phyloP scores from a whole-genome alignment of 2,329 filamentous ascomycete species.

The Ceratocystis alfenasii region DNA sequence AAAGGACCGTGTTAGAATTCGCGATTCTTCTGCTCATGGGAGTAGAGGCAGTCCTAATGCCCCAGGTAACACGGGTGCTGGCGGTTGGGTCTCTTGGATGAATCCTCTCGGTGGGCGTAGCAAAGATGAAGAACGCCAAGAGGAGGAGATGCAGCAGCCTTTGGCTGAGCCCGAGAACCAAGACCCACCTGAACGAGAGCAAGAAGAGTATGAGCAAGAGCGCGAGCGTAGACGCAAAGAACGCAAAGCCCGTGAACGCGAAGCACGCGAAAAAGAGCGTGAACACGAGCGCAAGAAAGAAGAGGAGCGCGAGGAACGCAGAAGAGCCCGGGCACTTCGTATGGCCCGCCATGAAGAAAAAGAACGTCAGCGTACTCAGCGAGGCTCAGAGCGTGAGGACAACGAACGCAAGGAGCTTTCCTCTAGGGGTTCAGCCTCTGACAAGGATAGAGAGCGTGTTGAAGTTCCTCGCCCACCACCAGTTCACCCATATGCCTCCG shows the following conservation, averaged over 20 bases:
- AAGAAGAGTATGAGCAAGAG: constrained; percentile 39
- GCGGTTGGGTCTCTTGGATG: constrained; percentile 54
- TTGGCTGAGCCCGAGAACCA: background rate
- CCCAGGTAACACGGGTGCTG: constrained; percentile 39
- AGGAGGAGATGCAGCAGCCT: constrained; percentile 33
- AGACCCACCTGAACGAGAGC: constrained; percentile 27
- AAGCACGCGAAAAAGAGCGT: constrained; percentile 37
- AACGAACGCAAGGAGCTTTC: constrained; percentile 28
- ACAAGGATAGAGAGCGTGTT: constrained; percentile 34
- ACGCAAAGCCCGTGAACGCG: constrained; percentile 14
- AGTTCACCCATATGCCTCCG: constrained; percentile 38
- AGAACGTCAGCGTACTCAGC: constrained; percentile 16
- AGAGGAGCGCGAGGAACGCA: constrained; percentile 17
- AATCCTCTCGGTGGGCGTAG: constrained; percentile 28
- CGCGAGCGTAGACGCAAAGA: constrained; percentile 17
- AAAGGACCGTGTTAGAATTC: constrained; percentile 67
- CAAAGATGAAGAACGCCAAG: constrained; percentile 33
- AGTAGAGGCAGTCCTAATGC: constrained; percentile 13
- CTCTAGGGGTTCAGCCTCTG: constrained; percentile 22
- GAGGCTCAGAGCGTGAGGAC: constrained; percentile 47
- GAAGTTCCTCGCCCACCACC: constrained; percentile 43
- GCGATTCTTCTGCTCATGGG: constrained; percentile 41
- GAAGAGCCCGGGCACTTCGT: constrained; percentile 6
- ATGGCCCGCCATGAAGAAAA: constrained; percentile 18
- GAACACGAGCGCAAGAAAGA: constrained; percentile 17